phyloP scores from a whole-genome alignment of 1,139 yeast genomes.

The Scheffersomyces insectosa region DNA sequence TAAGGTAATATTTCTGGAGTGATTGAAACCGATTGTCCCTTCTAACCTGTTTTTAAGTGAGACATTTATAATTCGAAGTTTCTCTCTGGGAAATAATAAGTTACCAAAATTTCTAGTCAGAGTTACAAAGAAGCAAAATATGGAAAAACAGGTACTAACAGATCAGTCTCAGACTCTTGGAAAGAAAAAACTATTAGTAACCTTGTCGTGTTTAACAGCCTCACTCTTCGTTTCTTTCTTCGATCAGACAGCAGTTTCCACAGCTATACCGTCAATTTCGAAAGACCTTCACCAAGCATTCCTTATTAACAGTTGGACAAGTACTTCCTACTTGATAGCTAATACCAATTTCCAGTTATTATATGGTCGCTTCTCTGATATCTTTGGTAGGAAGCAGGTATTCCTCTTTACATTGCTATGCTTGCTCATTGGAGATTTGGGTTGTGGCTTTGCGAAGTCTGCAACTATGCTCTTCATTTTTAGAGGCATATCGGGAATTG shows the following conservation, averaged over 20 bases:
- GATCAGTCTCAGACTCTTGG: background rate
- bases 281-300: constrained; percentile 35
- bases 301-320: constrained; percentile 46
- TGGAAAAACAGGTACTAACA: background rate
- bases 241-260: constrained; percentile 44
- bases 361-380: constrained; percentile 43
- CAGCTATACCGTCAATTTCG: constrained; percentile 44
- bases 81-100: no score
- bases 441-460: constrained; percentile 41
- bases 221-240: constrained; percentile 24
- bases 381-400: constrained; percentile 46
- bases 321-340: constrained; percentile 47
- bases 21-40: no score
- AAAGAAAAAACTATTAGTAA: background rate
- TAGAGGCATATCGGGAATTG: constrained; percentile 46
- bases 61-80: no score
- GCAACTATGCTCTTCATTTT: constrained; percentile 41
- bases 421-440: constrained; percentile 41
- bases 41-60: no score
- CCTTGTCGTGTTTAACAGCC: background rate
- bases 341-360: constrained; percentile 45
- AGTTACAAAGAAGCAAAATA: background rate
- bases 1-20: no score
- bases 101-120: no score
- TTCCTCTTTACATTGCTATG: constrained; percentile 34